A percentile compares a stretch with the other conserved stretches of the same genome.
Conservation (phyloP, 2,329 filamentous ascomycete genomes). For the Trichoderma koningii region DNA sequence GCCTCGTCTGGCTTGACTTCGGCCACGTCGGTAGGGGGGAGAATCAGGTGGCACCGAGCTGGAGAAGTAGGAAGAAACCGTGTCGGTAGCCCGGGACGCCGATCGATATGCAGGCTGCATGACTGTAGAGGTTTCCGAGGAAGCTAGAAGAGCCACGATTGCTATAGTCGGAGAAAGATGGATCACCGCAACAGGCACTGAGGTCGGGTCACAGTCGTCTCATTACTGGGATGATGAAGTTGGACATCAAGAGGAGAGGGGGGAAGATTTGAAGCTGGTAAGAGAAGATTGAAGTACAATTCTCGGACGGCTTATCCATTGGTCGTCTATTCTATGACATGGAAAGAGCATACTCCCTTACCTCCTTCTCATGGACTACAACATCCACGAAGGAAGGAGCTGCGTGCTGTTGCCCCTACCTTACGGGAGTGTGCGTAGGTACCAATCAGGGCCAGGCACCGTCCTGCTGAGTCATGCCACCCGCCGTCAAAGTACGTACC, state of each 20-base stretch:
- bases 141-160: not conserved
- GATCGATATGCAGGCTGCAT: not conserved
- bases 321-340: no score
- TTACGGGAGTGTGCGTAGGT: not conserved
- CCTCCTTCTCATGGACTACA: not conserved
- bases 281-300: no score
- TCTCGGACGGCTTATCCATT: no score
- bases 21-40: not conserved
- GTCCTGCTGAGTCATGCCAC: slow-evolving; percentile 17
- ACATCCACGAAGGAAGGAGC: not conserved
- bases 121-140: not conserved
- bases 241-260: no score
- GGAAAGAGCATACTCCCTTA: no score
- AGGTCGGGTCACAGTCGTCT: no score
- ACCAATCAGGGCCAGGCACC: slow-evolving; percentile 7
- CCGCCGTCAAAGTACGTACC: slow-evolving; percentile 1
- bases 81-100: not conserved
- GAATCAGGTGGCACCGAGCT: not conserved
- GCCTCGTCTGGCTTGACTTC: not conserved
- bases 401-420: slow-evolving; percentile 1
- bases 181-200: no score
- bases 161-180: not conserved
- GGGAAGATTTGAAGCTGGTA: no score
- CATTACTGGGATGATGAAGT: no score
- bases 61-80: not conserved